These are phyloP conservation scores for Dactylellina drechsleri DNA, from an alignment of 2,329 filamentous ascomycete species.

Conservation along the genomic window DNA sequence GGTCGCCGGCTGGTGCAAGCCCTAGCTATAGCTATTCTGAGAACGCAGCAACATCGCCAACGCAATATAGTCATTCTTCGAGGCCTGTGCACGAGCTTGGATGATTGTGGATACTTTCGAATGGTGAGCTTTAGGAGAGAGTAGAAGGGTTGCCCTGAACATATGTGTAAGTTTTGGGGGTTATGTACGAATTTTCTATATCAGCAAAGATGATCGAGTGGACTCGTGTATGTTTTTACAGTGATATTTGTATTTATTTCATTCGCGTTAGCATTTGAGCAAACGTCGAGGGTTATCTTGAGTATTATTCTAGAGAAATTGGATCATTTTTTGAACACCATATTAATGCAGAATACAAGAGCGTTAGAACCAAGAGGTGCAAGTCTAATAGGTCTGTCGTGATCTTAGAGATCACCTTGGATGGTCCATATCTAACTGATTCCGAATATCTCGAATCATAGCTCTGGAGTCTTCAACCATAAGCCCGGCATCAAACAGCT, in stretches of 20 bases:
- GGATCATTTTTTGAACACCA: conserved; percentile 1
- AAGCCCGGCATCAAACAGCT: conserved; percentile 93
- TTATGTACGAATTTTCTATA: too few species aligned
- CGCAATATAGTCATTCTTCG: background rate
- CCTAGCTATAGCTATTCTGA: conserved; percentile 7
- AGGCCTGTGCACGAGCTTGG: conserved; percentile 3
- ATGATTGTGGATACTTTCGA: background rate
- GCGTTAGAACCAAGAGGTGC: background rate
- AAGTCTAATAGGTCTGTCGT: background rate
- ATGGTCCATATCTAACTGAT: conserved; percentile 51
- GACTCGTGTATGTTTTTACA: too few species aligned
- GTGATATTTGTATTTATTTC: background rate
- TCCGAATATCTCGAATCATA: conserved; percentile 84
- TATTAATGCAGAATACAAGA: background rate
- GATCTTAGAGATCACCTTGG: conserved; percentile 11
- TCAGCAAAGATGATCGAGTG: too few species aligned
- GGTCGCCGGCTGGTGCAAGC: background rate
- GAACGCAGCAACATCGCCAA: background rate
- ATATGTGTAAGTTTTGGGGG: too few species aligned
- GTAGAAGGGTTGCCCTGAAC: too few species aligned
- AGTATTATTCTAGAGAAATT: conserved; percentile 16
- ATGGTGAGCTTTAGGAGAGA: too few species aligned
- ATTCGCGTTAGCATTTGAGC: background rate
- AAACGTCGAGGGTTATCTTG: background rate
- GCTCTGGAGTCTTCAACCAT: conserved; percentile 98